Conservation (phyloP, 805 yeast genomes). For the Nakazawaea wyomingensis region DNA sequence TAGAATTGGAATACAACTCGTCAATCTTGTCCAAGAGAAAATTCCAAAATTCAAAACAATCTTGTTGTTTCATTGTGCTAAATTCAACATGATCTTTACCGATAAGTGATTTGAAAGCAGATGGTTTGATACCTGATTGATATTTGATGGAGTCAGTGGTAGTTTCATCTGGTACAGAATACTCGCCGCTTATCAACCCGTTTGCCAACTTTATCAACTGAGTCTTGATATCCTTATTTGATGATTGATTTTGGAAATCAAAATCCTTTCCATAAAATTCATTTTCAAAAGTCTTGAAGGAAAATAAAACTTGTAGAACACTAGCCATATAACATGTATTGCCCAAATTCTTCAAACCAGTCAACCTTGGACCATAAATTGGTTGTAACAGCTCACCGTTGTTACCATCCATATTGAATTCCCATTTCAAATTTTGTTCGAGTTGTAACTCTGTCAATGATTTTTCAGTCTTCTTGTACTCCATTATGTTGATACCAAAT, state of each 20-base stretch:
- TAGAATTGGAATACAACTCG: conserved; percentile 28
- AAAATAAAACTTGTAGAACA: conserved; percentile 66
- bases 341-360: conserved; percentile 87
- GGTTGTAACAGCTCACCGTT: conserved; percentile 62
- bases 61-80: conserved; percentile 85
- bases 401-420: conserved; percentile 72
- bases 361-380: conserved; percentile 68
- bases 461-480: conserved; percentile 72
- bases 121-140: conserved; percentile 75
- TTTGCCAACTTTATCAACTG: conserved; percentile 78
- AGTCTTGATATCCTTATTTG: conserved; percentile 60
- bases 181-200: conserved; percentile 72
- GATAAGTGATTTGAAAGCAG: conserved; percentile 66
- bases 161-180: conserved; percentile 51
- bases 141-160: conserved; percentile 41
- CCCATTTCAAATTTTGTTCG: conserved; percentile 93
- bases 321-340: conserved; percentile 90
- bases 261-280: conserved; percentile 30
- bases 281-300: conserved; percentile 32
- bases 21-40: conserved; percentile 64
- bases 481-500: conserved; percentile 62
- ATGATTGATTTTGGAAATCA: conserved; percentile 30
- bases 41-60: conserved; percentile 83
- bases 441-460: conserved; percentile 83
- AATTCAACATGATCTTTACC: conserved; percentile 82